Evolutionary conservation across 2,329 filamentous ascomycete species (phyloP).

Genomic region (Domatiomyces catenatus): DNA sequence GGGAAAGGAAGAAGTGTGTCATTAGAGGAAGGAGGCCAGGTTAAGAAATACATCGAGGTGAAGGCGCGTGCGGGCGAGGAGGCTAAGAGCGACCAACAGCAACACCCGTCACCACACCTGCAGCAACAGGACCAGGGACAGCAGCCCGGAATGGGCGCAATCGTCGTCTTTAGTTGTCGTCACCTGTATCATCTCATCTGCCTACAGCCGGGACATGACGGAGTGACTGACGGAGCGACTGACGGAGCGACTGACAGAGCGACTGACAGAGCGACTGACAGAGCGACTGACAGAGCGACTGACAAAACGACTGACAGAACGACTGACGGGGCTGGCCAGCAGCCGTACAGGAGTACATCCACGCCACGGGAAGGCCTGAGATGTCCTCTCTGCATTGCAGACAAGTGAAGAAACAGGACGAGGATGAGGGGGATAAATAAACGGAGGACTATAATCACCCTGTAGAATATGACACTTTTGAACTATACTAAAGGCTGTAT

Average conservation of each 20-base stretch:
- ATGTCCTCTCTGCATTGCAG: neutral
- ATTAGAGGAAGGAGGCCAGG: constrained; percentile 3
- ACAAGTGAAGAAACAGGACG: neutral
- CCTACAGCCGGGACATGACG: constrained; percentile 21
- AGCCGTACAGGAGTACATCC: neutral
- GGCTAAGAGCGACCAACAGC: neutral
- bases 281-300: neutral
- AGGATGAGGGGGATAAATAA: neutral
- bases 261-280: constrained; percentile 4
- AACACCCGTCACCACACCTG: neutral
- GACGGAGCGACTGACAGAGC: constrained; percentile 4
- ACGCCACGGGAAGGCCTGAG: neutral
- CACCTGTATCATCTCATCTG: constrained; percentile 35
- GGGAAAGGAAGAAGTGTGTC: constrained; percentile 11
- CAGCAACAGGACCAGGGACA: constrained; percentile 3
- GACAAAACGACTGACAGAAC: too few species aligned
- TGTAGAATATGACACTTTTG: neutral
- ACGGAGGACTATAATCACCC: neutral
- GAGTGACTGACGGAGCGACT: neutral
- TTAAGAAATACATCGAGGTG: constrained; percentile 2
- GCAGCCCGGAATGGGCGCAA: constrained; percentile 16
- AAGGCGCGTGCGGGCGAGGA: neutral
- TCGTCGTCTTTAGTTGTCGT: constrained; percentile 34
- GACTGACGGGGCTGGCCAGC: neutral
- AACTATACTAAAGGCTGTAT: neutral